Conservation (phyloP, 208 protist genomes). For the Acanthamoeba sp. region DNA sequence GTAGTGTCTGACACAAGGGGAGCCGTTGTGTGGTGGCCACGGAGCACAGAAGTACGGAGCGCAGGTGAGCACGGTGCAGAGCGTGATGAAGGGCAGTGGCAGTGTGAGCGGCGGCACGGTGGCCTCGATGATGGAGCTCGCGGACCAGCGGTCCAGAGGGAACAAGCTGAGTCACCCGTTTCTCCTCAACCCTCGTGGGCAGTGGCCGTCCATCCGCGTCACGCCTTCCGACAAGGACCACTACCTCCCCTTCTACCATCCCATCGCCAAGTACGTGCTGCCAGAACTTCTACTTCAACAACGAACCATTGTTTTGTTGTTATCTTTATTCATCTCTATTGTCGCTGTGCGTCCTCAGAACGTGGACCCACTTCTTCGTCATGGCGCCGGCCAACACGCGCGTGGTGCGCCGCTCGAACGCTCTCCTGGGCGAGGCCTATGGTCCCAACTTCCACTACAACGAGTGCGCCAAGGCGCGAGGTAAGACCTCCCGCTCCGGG, state of each 20-base stretch:
- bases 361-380: slow-evolving; percentile 31
- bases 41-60: slow-evolving; percentile 39
- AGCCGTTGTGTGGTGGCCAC: neutral
- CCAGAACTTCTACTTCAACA: neutral
- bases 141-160: neutral
- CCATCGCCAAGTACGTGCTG: neutral
- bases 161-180: neutral
- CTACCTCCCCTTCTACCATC: slow-evolving; percentile 1
- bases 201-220: neutral
- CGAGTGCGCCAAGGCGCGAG: neutral
- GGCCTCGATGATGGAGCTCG: slow-evolving; percentile 47
- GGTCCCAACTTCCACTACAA: slow-evolving; percentile 65
- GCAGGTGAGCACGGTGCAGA: neutral
- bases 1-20: neutral
- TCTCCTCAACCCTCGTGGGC: slow-evolving; percentile 60
- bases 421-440: slow-evolving; percentile 63
- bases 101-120: slow-evolving; percentile 38
- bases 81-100: neutral
- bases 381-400: slow-evolving; percentile 73
- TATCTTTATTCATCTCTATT: neutral
- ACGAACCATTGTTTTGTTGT: neutral
- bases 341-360: neutral
- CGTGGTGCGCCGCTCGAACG: slow-evolving; percentile 74
- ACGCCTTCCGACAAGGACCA: slow-evolving; percentile 64
- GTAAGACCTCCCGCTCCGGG: neutral